A percentile compares a stretch with the other conserved stretches of the same genome.
Evolutionary conservation across 2,329 filamentous ascomycete species (phyloP).

Genomic region (Scytalidium lignicola): DNA sequence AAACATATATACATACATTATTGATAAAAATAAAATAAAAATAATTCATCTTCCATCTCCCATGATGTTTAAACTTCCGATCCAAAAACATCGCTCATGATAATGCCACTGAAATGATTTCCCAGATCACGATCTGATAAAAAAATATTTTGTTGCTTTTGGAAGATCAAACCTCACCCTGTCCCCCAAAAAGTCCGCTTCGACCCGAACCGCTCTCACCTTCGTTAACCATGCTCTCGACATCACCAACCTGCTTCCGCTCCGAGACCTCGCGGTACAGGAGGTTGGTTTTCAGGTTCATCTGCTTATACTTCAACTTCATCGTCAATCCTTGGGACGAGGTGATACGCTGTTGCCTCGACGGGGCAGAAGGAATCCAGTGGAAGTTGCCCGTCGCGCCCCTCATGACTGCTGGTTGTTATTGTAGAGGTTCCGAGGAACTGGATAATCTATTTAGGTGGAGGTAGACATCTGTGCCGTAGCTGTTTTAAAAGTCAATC

Average conservation of each 20-base stretch:
- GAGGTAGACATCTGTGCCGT: conserved; percentile 97
- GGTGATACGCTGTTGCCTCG: conserved; percentile 34
- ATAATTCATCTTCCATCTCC: too few species aligned
- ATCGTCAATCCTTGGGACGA: conserved; percentile 60
- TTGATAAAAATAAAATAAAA: too few species aligned
- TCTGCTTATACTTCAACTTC: conserved; percentile 45
- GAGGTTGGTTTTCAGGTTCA: conserved; percentile 54
- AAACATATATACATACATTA: not conserved
- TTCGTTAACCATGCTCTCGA: conserved; percentile 67
- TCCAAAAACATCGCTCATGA: not conserved
- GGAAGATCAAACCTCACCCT: conserved; percentile 24
- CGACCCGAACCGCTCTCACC: conserved; percentile 21
- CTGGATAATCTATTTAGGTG: conserved; percentile 94
- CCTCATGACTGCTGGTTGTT: conserved; percentile 77
- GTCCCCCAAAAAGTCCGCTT: conserved; percentile 27
- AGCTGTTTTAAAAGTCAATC: conserved; percentile 56
- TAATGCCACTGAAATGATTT: not conserved
- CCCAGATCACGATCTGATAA: not conserved
- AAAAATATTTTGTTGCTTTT: too few species aligned
- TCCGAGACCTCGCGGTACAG: conserved; percentile 70
- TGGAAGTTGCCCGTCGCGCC: conserved; percentile 46
- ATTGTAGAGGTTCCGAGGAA: conserved; percentile 94
- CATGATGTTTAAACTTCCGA: not conserved
- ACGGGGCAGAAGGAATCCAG: conserved; percentile 26
- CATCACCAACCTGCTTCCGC: conserved; percentile 85